These are phyloP conservation scores for Saccharomyces pastorianus DNA, from an alignment of 1,139 yeast species.

Conservation along the genomic window DNA sequence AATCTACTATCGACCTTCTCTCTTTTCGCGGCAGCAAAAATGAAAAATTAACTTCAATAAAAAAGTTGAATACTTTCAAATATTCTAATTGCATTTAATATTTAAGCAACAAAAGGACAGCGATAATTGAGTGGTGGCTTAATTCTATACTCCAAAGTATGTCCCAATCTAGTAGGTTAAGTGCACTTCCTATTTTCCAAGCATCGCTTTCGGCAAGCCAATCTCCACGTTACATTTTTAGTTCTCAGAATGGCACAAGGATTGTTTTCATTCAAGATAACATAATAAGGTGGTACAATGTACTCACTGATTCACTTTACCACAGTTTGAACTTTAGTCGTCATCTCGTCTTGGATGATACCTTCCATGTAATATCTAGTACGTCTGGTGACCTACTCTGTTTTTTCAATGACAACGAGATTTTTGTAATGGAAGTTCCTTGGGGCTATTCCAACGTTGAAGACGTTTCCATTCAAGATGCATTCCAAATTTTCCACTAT, in stretches of 20 bases:
- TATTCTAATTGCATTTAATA: constrained; percentile 9
- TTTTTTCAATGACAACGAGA: constrained; percentile 32
- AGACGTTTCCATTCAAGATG: constrained; percentile 9
- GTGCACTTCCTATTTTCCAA: not conserved
- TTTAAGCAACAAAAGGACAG: constrained; percentile 4
- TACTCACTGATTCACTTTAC: not conserved
- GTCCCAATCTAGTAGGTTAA: not conserved
- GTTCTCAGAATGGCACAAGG: constrained; percentile 12
- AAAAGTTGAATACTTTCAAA: not conserved
- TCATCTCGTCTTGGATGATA: constrained; percentile 11
- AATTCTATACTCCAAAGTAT: not conserved
- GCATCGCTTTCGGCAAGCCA: not conserved
- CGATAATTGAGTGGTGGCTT: not conserved
- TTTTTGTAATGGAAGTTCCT: constrained; percentile 31
- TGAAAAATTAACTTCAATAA: not conserved
- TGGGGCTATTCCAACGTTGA: constrained; percentile 16
- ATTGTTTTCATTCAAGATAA: constrained; percentile 15
- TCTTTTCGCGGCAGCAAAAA: not conserved
- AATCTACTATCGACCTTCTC: not conserved
- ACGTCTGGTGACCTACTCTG: constrained; percentile 38
- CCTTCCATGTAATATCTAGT: constrained; percentile 29
- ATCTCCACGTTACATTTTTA: constrained; percentile 11
- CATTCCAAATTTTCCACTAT: constrained; percentile 18
- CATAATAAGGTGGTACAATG: constrained; percentile 22
- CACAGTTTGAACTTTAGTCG: not conserved